Base-by-base conservation (phyloP, 202 grass and related monocot genomes). In the Bolboschoenoplectus hybrid region DNA sequence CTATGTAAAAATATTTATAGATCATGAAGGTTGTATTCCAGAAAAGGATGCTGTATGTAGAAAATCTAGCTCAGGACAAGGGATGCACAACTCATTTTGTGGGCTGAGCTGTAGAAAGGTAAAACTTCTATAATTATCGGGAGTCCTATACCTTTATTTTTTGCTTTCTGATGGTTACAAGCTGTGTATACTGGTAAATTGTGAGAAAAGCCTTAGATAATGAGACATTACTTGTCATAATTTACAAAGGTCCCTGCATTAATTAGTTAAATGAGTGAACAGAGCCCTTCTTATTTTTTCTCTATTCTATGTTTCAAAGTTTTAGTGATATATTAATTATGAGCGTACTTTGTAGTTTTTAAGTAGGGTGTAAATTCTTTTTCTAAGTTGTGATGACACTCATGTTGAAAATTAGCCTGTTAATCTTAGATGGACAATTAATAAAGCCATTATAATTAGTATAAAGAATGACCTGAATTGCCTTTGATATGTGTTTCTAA, bases 81-180 rank as follows among this genome's bases (percentile, higher is more conserved):
- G 46, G 26, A 14, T 10, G 9, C 55, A 9, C 61, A 89, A 89
- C 92, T 85, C 86, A 53, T 98, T 91, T 89, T 98, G 97, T 90
- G 84, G 89, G 66, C 74, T 84, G 83, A 93, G 87, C 67, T 98
- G 95, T 81, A 95, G 85, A 88, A 93, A 93, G 95, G 95, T 97
- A 93, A 13, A 32, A 46, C 7, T 51, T 12, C 16, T 83, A 8
- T 73, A 32, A 6, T 35, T 9, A 75, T 76, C 1, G 3, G 12
- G 34, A 75, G 49, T 52, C 72, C 5, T 53, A 36, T 53, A 35
- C 52, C 52, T 36, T 76, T 36, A 13, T 76, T 36, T 50, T 53
- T 9, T 36, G 19, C 5, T 53, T 52, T 26, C n/a, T 53, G 3
- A 57, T 78, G 50, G 34, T 57, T 50, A 56, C 6, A 56, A 78